phyloP scores from a whole-genome alignment of 805 yeast genomes.

The Candida krabiensis region DNA sequence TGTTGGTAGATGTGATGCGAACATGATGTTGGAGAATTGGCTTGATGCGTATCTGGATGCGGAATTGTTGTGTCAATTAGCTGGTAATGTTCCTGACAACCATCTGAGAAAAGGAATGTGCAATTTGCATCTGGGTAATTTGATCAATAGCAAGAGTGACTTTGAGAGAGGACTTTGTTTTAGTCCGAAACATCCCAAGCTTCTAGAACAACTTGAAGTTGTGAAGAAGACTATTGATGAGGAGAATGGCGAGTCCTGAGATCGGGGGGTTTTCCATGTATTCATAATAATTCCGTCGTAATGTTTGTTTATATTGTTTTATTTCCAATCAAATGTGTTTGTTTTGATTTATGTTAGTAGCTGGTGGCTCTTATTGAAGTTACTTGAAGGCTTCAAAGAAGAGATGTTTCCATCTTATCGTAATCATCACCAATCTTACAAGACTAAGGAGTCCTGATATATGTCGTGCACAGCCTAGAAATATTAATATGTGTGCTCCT shows the following conservation, averaged over 20 bases:
- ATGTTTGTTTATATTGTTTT: too few relatives aligned
- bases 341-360: too few relatives aligned
- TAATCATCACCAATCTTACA: too few relatives aligned
- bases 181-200: slow-evolving; percentile 50
- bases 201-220: slow-evolving; percentile 47
- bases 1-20: slow-evolving; percentile 71
- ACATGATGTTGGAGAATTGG: slow-evolving; percentile 53
- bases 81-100: slow-evolving; percentile 63
- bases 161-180: slow-evolving; percentile 75
- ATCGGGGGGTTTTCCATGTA: too few relatives aligned
- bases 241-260: slow-evolving; percentile 54
- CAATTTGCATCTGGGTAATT: slow-evolving; percentile 58
- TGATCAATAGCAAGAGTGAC: slow-evolving; percentile 60
- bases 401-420: too few relatives aligned
- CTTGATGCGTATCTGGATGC: slow-evolving; percentile 67
- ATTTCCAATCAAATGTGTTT: too few relatives aligned
- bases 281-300: too few relatives aligned
- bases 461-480: too few relatives aligned
- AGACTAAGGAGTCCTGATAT: too few relatives aligned
- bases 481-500: too few relatives aligned
- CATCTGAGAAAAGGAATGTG: slow-evolving; percentile 72
- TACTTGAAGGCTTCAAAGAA: too few relatives aligned
- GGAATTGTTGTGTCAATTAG: slow-evolving; percentile 61
- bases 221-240: slow-evolving; percentile 49
- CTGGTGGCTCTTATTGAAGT: too few relatives aligned